Conservation (phyloP, 2,329 filamentous ascomycete genomes). For the Juglanconis sp. region DNA sequence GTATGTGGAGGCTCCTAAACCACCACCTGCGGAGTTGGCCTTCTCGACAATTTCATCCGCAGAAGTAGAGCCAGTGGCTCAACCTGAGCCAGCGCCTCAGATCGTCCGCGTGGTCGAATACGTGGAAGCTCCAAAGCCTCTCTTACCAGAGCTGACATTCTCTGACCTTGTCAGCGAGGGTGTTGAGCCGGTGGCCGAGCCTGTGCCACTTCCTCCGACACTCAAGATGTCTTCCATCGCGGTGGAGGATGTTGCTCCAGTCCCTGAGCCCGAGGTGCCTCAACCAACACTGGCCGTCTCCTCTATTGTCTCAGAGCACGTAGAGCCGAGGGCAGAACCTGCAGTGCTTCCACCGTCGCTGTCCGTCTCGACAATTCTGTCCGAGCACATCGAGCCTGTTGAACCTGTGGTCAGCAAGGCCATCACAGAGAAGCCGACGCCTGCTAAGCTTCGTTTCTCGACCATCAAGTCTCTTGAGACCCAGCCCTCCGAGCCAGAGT, state of each 20-base stretch:
- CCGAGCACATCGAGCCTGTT: slow-evolving; percentile 32
- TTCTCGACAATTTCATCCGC: slow-evolving; percentile 19
- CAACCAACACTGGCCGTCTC: slow-evolving; percentile 29
- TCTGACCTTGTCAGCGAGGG: slow-evolving; percentile 32
- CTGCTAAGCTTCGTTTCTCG: slow-evolving; percentile 34
- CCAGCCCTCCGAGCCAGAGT: slow-evolving; percentile 37
- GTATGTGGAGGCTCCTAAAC: slow-evolving; percentile 15
- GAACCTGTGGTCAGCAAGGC: slow-evolving; percentile 22
- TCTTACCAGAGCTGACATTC: slow-evolving; percentile 27
- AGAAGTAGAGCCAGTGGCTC: slow-evolving; percentile 23
- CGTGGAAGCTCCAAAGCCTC: slow-evolving; percentile 14
- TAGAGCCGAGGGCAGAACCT: slow-evolving; percentile 28
- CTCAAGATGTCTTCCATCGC: slow-evolving; percentile 20
- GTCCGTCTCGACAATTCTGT: slow-evolving; percentile 31
- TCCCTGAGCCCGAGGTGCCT: slow-evolving; percentile 24
- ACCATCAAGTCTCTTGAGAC: slow-evolving; percentile 41
- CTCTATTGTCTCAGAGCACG: slow-evolving; percentile 27
- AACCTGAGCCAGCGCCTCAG: slow-evolving; percentile 20
- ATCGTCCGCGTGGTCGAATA: slow-evolving; percentile 20
- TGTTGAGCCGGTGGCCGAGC: slow-evolving; percentile 32
- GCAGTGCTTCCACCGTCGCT: slow-evolving; percentile 20
- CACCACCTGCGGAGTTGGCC: slow-evolving; percentile 23
- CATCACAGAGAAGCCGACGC: slow-evolving; percentile 11
- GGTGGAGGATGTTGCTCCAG: slow-evolving; percentile 25
- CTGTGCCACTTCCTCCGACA: slow-evolving; percentile 21